Evolutionary conservation across 257 asterid genomes (phyloP), one percentile per base, ranked within the genome.

Genomic region (Penstemon davidsonii): DNA sequence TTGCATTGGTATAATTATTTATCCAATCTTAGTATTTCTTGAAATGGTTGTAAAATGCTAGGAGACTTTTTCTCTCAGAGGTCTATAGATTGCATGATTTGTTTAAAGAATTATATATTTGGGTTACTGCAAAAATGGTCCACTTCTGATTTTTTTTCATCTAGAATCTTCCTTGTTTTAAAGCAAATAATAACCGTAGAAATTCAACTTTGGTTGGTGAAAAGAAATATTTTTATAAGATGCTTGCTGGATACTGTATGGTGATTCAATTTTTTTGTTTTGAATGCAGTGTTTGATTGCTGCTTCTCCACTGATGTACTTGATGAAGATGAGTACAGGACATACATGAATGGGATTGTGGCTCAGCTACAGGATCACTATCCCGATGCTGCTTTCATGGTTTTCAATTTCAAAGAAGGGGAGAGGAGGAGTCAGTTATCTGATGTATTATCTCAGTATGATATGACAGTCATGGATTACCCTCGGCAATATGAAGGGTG

Each of bases 311-410:
- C 93, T 6, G 92, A 86, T 37, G 91, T 91, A 63, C 85, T 94
- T 57, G 93, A 89, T 70, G 98, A 91, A 83, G 92, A 91, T 81
- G 98, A 89, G 79, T 94, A 87, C 76, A 84, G 87, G 73, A 78
- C 86, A 15, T 94, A 94, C 82, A 76, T 91, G 87, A 93, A 89
- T 69, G 99, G 96, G 65, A 91, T 91, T 47, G 98, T 89, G 43
- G 95, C 98, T 62, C 96, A 94, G 88, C 88, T 94, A 75, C 99
- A 91, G 75, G 99, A 87, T 70, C 91, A 94, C 80, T 89, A 87
- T 73, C 96, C 98, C 4, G 99, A 94, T 78, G 96, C 97, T 70
- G 95, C 96, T 70, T 89, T 91, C 82, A 94, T 94, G 98, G 99
- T 94, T 64, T 94, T 94, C 78, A 94, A 94, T 74, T 94, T 94